phyloP scores from a whole-genome alignment of 331 rosid species.

The Rhamnella rubrinervis region DNA sequence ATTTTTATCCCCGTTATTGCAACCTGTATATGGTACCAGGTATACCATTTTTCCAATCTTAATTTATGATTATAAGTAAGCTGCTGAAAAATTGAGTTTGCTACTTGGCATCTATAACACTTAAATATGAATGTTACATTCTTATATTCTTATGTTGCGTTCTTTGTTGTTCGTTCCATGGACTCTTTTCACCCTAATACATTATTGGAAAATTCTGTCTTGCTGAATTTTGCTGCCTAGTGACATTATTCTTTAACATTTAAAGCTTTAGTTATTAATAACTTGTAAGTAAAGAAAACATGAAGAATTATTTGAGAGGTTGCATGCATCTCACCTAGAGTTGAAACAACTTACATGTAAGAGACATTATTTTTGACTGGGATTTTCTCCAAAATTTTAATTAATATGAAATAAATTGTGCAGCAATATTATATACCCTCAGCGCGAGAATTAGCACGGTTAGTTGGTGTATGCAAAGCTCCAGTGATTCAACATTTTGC shows the following conservation, averaged over 20 bases:
- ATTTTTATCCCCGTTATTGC: constrained; percentile 68
- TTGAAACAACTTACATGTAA: not conserved
- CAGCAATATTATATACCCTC: constrained; percentile 69
- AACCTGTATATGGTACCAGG: constrained; percentile 78
- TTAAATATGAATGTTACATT: too few relatives aligned
- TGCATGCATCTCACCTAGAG: not conserved
- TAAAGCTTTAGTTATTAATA: not conserved
- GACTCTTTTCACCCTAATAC: too few relatives aligned
- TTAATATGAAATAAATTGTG: constrained; percentile 12
- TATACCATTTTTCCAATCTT: constrained; percentile 13
- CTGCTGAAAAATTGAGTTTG: not conserved
- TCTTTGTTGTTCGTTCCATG: too few relatives aligned
- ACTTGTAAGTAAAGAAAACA: not conserved
- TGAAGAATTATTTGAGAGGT: not conserved
- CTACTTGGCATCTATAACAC: too few relatives aligned
- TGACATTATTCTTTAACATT: too few relatives aligned
- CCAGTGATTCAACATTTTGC: constrained; percentile 83
- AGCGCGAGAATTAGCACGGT: constrained; percentile 71
- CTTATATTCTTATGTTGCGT: too few relatives aligned
- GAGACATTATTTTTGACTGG: not conserved
- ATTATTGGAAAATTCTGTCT: too few relatives aligned
- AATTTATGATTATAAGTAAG: not conserved
- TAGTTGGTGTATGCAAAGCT: constrained; percentile 85
- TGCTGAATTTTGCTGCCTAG: too few relatives aligned
- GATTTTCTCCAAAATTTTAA: not conserved